Evolutionary conservation across 225 moss, liverwort and hornwort genomes (phyloP), one percentile per base, ranked within the genome.

Genomic region (Bryoerythrophyllum caledonicum): DNA sequence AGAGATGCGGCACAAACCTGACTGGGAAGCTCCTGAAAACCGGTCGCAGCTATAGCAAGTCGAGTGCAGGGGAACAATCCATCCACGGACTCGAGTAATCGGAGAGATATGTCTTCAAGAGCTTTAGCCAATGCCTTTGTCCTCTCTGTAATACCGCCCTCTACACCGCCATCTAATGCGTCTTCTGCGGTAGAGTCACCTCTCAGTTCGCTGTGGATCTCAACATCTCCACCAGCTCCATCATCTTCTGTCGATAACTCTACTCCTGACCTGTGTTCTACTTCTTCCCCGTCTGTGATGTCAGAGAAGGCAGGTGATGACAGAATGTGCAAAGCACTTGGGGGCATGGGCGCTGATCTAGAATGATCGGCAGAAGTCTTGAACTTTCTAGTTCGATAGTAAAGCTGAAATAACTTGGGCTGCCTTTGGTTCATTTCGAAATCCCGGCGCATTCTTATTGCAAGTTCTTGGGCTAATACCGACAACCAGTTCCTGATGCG

Each of bases 1-100:
- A 4, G 26, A 20, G 20, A 51, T 37, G 67, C 27, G 24, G 55
- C 48, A 55, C 67, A 28, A 51, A 96, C 96, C 90, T 87, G 90
- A 53, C 72, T 83, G 65, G 86, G 90, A 68, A 96, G 91, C 68
- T 93, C 96, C 74, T 96, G 93, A 67, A 96, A 96, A 69, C 85
- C 67, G 30, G 89, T 89, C 60, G 93, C 96, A 71, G 91, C 93
- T 34, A 96, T 85, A 60, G 96, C 93, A 65, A 96, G 82, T 49
- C 96, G 89, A 28, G 93, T 89, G 73, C 97, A 97, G 6, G 97
- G 97, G 80, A 97, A 91, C 43, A 90, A 69, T 21, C 85, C 94
- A 2, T 93, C 90, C 30, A 91, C 86, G 5, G 91, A 83, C 59
- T 88, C 86, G 32, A 94, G 83, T 35, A 84, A 65, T 38, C 81